Conservation (phyloP, 1,139 yeast species). For the Entelexis sorbosivorans region DNA sequence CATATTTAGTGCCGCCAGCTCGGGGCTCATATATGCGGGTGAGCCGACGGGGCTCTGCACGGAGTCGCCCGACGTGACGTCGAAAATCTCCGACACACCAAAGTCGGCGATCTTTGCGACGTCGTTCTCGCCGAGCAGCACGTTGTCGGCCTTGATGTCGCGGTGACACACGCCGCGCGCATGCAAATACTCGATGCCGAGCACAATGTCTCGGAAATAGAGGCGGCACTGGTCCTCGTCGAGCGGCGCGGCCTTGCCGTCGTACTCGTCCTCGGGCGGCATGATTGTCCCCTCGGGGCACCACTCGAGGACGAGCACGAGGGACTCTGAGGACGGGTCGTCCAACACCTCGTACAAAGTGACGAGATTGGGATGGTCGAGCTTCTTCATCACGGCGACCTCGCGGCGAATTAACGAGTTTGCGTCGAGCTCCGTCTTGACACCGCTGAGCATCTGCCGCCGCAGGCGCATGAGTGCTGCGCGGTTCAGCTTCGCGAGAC, state of each 20-base stretch:
- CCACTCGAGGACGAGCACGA: conserved; percentile 67
- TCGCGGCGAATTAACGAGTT: conserved; percentile 50
- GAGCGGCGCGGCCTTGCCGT: conserved; percentile 36
- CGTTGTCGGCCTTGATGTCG: conserved; percentile 90
- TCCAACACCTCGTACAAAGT: conserved; percentile 74
- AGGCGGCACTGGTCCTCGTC: conserved; percentile 35
- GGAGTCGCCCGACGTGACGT: conserved; percentile 34
- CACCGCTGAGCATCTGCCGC: conserved; percentile 20
- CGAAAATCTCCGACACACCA: conserved; percentile 71
- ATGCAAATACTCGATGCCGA: conserved; percentile 86
- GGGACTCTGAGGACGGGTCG: conserved; percentile 52
- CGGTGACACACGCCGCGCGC: conserved; percentile 89
- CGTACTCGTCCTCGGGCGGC: conserved; percentile 25
- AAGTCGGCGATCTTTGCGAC: conserved; percentile 87
- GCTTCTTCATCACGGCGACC: conserved; percentile 67
- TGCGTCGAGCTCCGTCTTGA: conserved; percentile 1
- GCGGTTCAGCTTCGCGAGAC: conserved; percentile 41
- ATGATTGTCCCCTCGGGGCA: conserved; percentile 43
- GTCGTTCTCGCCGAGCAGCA: conserved; percentile 60
- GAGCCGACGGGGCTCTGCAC: conserved; percentile 62
- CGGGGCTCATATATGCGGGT: conserved; percentile 76
- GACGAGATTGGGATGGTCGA: conserved; percentile 73
- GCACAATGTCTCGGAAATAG: conserved; percentile 65
- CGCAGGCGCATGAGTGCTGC: conserved; percentile 28
- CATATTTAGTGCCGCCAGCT: conserved; percentile 46